Evolutionary conservation across 805 yeast genomes (phyloP).

Genomic region (Barnettozyma wickerhamii): DNA sequence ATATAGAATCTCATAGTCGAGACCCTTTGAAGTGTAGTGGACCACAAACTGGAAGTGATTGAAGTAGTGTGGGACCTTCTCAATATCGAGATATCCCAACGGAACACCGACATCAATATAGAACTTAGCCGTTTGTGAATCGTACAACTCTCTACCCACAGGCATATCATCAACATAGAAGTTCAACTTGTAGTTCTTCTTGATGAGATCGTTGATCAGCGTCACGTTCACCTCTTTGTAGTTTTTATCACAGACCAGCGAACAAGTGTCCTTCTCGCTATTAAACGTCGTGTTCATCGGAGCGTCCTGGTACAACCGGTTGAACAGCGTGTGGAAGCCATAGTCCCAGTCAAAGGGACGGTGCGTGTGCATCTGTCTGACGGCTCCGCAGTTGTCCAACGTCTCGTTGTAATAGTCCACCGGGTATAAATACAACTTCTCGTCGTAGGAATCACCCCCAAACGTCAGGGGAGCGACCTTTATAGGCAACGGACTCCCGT

Average conservation of each 20-base stretch:
- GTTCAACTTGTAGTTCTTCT: constrained; percentile 26
- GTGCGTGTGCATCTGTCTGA: constrained; percentile 5
- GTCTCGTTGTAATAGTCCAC: constrained; percentile 23
- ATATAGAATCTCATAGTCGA: constrained; percentile 23
- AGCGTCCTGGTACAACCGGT: constrained; percentile 14
- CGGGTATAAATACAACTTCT: constrained; percentile 22
- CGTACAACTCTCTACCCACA: constrained; percentile 27
- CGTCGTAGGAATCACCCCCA: constrained; percentile 24
- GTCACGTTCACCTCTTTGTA: constrained; percentile 23
- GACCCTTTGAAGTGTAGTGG: constrained; percentile 21
- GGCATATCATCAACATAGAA: constrained; percentile 29
- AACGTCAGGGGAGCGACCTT: constrained; percentile 22
- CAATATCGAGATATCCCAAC: constrained; percentile 26
- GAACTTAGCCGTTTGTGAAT: constrained; percentile 23
- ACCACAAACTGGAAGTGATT: constrained; percentile 29
- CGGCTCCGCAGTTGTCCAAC: constrained; percentile 18
- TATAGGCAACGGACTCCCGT: constrained; percentile 18
- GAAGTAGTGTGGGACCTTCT: constrained; percentile 26
- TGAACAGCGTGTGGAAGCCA: constrained; percentile 10
- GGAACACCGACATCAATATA: constrained; percentile 28
- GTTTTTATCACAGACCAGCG: constrained; percentile 15
- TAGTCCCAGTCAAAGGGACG: constrained; percentile 7
- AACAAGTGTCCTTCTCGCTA: constrained; percentile 10
- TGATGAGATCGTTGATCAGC: constrained; percentile 24
- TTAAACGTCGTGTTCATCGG: constrained; percentile 22